Conservation (phyloP, 352 stramenopile genomes). For the Pythium monospermum region DNA sequence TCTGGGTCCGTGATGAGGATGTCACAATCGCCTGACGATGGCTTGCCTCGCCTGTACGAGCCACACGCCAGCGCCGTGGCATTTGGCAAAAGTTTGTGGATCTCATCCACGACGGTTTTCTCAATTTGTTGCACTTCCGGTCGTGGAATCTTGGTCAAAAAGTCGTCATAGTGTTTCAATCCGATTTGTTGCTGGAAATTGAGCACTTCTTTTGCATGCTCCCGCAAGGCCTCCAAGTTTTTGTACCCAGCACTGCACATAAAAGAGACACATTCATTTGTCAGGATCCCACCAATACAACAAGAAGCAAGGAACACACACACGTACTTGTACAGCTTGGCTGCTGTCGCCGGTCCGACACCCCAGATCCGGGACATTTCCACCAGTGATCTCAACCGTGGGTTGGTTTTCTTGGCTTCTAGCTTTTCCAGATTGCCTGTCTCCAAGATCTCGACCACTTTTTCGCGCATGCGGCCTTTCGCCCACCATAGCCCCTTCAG, state of each 20-base stretch:
- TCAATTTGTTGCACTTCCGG: constrained; percentile 72
- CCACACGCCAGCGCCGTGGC: constrained; percentile 63
- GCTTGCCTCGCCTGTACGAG: constrained; percentile 74
- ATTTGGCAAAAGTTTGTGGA: constrained; percentile 58
- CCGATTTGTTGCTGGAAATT: constrained; percentile 70
- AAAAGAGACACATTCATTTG: background rate
- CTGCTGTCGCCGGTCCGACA: constrained; percentile 67
- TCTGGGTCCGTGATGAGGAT: constrained; percentile 75
- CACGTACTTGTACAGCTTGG: constrained; percentile 67
- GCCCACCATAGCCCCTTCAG: constrained; percentile 64
- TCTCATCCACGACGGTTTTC: constrained; percentile 61
- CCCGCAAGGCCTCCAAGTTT: constrained; percentile 43
- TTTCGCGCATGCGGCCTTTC: constrained; percentile 61
- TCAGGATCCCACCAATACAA: too few relatives aligned
- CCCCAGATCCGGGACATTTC: constrained; percentile 73
- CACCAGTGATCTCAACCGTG: constrained; percentile 47
- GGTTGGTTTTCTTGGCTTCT: constrained; percentile 71
- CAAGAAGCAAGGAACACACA: background rate
- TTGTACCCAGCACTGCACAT: constrained; percentile 48
- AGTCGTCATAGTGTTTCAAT: constrained; percentile 76
- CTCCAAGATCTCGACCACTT: constrained; percentile 73
- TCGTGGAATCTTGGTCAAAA: constrained; percentile 73
- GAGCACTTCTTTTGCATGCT: constrained; percentile 34
- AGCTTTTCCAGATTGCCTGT: constrained; percentile 72
- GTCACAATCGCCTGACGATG: constrained; percentile 69